These are phyloP conservation scores for Penicillium ucsense DNA, from an alignment of 495 filamentous ascomycete species.

Conservation along the genomic window DNA sequence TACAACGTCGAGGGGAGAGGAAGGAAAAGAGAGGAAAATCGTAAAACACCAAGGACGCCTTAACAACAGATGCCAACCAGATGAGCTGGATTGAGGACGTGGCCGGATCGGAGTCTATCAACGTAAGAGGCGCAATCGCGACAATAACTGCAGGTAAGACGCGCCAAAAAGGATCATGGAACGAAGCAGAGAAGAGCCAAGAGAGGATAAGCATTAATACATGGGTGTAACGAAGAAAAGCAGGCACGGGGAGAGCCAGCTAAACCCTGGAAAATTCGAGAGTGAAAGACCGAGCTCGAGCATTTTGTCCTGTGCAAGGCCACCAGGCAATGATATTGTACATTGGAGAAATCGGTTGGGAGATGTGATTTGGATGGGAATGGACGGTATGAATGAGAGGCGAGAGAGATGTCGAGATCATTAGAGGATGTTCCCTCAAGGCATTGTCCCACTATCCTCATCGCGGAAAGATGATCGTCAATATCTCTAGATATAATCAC, in stretches of 20 bases:
- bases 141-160: background rate
- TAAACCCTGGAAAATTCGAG: constrained; percentile 17
- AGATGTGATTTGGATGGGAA: background rate
- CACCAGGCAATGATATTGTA: constrained; percentile 36
- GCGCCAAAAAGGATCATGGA: background rate
- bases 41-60: constrained; percentile 25
- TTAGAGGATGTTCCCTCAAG: background rate
- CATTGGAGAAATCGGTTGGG: constrained; percentile 16
- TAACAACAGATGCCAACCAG: constrained; percentile 18
- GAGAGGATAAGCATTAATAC: constrained; percentile 19
- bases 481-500: constrained; percentile 72
- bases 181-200: constrained; percentile 8
- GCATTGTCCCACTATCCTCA: too few relatives aligned
- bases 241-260: constrained; percentile 8
- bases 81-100: constrained; percentile 13
- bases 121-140: constrained; percentile 4
- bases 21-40: constrained; percentile 23
- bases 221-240: constrained; percentile 14
- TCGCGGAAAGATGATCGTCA: background rate
- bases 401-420: constrained; percentile 1
- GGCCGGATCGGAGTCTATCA: constrained; percentile 16
- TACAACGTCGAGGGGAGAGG: constrained; percentile 27
- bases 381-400: constrained; percentile 2
- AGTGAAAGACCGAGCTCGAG: constrained; percentile 22
- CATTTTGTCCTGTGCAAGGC: constrained; percentile 30